These are phyloP conservation scores for Tranzscheliella williamsii DNA, from an alignment of 1,284 basidiomycete species.

Conservation along the genomic window DNA sequence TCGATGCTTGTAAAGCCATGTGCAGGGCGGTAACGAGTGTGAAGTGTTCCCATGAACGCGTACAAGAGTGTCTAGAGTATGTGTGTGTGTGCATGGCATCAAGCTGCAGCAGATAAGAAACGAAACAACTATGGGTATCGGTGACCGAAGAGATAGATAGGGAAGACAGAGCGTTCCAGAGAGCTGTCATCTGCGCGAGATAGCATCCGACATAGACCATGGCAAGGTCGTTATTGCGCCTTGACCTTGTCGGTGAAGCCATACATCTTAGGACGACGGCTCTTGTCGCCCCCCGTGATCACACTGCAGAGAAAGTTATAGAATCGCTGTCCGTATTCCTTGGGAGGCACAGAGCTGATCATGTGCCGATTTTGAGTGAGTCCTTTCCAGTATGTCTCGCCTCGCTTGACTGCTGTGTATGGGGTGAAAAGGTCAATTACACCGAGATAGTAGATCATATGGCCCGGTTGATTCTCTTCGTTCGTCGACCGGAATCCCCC, in stretches of 20 bases:
- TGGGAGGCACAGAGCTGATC: slow-evolving; percentile 55
- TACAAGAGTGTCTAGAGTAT: too few relatives aligned
- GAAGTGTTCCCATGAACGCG: too few relatives aligned
- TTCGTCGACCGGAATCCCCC: slow-evolving; percentile 89
- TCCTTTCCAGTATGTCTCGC: slow-evolving; percentile 92
- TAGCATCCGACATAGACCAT: too few relatives aligned
- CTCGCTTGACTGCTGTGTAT: slow-evolving; percentile 75
- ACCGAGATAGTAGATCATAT: slow-evolving; percentile 80
- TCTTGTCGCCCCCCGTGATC: slow-evolving; percentile 42
- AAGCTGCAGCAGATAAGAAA: too few relatives aligned
- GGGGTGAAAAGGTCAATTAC: slow-evolving; percentile 69
- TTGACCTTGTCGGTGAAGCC: slow-evolving; percentile 15
- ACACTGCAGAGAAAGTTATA: slow-evolving; percentile 48
- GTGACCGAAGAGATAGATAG: too few relatives aligned
- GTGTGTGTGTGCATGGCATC: too few relatives aligned
- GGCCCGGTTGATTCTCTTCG: slow-evolving; percentile 74
- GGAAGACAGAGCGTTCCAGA: too few relatives aligned
- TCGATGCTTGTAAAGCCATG: too few relatives aligned
- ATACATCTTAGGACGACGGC: slow-evolving; percentile 38
- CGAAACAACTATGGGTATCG: too few relatives aligned
- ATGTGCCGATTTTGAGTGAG: slow-evolving; percentile 64
- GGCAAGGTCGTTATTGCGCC: too few relatives aligned
- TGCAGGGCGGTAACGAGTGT: too few relatives aligned
- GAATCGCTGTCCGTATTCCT: slow-evolving; percentile 55
- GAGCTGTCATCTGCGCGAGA: too few relatives aligned